A percentile compares a stretch with the other conserved stretches of the same genome.
phyloP scores from a whole-genome alignment of 192 early-diverging fungal species.

The Linnemannia schmuckeri region DNA sequence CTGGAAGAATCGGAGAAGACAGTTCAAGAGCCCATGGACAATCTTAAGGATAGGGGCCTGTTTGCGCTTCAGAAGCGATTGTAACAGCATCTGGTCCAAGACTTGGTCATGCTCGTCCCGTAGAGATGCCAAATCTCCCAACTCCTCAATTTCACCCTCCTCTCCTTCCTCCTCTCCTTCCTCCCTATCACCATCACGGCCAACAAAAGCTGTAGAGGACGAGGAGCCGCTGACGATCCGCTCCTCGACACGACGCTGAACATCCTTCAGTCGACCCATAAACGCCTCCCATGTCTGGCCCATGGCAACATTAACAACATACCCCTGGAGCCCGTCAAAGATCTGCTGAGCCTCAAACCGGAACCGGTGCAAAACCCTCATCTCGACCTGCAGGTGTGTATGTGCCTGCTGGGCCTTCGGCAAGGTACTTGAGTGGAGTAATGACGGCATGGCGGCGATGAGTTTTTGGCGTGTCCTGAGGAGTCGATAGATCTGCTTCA shows the following conservation, averaged over 20 bases:
- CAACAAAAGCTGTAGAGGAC: background rate
- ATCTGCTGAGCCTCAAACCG: slow-evolving; percentile 66
- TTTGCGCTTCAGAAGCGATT: slow-evolving; percentile 60
- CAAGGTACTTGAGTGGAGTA: background rate
- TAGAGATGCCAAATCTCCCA: slow-evolving; percentile 52
- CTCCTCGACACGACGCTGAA: slow-evolving; percentile 32
- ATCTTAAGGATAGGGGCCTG: slow-evolving; percentile 59
- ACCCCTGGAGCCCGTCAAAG: slow-evolving; percentile 60
- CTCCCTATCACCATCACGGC: background rate
- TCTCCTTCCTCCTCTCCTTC: background rate
- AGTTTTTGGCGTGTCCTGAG: slow-evolving; percentile 39
- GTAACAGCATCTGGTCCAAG: slow-evolving; percentile 60
- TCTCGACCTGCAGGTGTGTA: slow-evolving; percentile 15
- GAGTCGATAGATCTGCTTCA: slow-evolving; percentile 51
- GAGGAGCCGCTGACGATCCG: slow-evolving; percentile 16
- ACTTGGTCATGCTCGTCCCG: slow-evolving; percentile 60
- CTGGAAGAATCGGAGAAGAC: slow-evolving; percentile 39
- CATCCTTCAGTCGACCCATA: slow-evolving; percentile 45
- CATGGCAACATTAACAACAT: slow-evolving; percentile 59
- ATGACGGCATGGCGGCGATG: background rate
- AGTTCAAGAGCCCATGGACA: slow-evolving; percentile 52
- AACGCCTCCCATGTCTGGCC: slow-evolving; percentile 59
- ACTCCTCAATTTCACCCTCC: background rate
- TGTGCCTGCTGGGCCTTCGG: background rate
- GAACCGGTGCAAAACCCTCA: slow-evolving; percentile 49